Evolutionary conservation across 169 alveolate species (phyloP).

Genomic region (Eimeria necatrix): DNA sequence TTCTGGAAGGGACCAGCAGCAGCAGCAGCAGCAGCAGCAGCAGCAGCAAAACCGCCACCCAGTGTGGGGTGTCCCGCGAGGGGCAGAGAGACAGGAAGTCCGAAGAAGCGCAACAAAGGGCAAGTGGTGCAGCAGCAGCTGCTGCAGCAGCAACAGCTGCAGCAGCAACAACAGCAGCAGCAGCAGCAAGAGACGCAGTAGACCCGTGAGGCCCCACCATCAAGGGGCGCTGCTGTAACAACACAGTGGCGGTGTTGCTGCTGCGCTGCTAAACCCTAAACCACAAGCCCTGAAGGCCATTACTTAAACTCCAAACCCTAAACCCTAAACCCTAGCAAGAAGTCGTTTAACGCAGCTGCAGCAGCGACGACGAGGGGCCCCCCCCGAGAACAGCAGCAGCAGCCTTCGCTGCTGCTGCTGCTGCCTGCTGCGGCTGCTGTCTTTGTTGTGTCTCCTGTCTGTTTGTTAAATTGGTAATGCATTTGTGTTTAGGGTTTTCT

Average conservation of each 20-base stretch:
- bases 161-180: conserved; percentile 24
- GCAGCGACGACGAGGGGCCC: conserved; percentile 16
- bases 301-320: conserved; percentile 7
- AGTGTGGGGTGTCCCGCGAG: too few relatives aligned
- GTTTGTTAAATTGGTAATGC: not conserved
- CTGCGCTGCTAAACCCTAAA: not conserved
- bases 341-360: not conserved
- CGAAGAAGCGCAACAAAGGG: not conserved
- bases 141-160: not conserved
- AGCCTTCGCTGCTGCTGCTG: conserved; percentile 6
- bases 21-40: not conserved
- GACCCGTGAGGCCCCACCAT: conserved; percentile 36
- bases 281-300: too few relatives aligned
- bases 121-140: not conserved
- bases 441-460: not conserved
- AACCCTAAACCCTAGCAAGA: conserved; percentile 22
- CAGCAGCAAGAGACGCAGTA: not conserved
- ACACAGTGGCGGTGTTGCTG: not conserved
- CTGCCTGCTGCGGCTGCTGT: conserved; percentile 28
- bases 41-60: not conserved
- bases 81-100: not conserved
- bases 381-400: conserved; percentile 45
- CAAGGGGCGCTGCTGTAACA: not conserved
- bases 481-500: not conserved
- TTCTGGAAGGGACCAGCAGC: not conserved